Conservation (phyloP, 2,329 filamentous ascomycete genomes). For the Alternaria triticimaculans region DNA sequence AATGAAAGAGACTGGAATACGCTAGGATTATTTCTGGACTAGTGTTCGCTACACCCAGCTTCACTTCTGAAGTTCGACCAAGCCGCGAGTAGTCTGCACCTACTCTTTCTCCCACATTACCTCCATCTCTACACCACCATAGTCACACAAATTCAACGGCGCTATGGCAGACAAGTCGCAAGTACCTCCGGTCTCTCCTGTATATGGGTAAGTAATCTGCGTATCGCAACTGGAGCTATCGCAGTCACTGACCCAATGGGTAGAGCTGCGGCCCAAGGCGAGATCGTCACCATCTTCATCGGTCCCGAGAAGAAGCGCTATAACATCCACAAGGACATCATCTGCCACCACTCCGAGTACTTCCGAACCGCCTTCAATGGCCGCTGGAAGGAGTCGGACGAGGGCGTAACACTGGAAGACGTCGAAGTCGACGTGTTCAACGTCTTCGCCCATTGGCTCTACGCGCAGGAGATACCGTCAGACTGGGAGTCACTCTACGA, state of each 20-base stretch:
- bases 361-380: not conserved
- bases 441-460: not conserved
- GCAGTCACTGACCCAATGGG: not conserved
- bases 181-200: accelerated
- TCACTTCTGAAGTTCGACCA: not conserved
- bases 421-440: not conserved
- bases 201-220: not conserved
- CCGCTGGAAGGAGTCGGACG: not conserved
- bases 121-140: not conserved
- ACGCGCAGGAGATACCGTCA: not conserved
- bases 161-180: not conserved
- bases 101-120: not conserved
- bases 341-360: not conserved
- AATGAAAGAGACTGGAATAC: not conserved
- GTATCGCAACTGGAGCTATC: not conserved
- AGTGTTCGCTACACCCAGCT: not conserved
- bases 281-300: not conserved
- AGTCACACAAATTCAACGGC: accelerated
- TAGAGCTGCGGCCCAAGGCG: not conserved
- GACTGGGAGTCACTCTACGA: not conserved
- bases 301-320: not conserved
- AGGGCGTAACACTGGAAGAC: not conserved
- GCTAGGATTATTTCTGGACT: not conserved
- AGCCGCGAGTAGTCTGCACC: not conserved
- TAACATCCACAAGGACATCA: not conserved